These are phyloP conservation scores for Neonectria punicea DNA, from an alignment of 2,329 filamentous ascomycete species.

Conservation along the genomic window DNA sequence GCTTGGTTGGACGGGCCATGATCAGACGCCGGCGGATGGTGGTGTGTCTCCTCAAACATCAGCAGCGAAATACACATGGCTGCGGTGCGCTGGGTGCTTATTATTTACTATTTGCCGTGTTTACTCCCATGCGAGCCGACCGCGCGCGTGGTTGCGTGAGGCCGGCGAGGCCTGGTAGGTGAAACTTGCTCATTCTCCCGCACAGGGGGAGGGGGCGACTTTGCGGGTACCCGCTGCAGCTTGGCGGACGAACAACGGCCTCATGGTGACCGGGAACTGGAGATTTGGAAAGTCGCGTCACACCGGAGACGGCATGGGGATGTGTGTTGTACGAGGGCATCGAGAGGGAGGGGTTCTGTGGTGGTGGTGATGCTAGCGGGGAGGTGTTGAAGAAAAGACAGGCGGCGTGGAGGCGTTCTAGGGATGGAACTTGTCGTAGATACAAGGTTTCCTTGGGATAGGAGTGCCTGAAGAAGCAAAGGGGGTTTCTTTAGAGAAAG, in stretches of 20 bases:
- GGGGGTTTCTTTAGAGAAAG: no score
- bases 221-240: background rate
- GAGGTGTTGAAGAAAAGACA: background rate
- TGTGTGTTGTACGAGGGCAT: background rate
- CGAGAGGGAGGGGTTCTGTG: background rate
- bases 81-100: background rate
- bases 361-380: background rate
- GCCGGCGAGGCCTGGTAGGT: background rate
- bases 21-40: background rate
- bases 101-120: background rate
- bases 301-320: background rate
- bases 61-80: background rate
- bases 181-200: constrained; percentile 50
- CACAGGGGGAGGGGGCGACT: constrained; percentile 20
- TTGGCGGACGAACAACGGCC: background rate
- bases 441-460: background rate
- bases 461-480: background rate
- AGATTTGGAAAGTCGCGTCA: background rate
- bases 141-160: constrained; percentile 2
- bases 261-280: background rate
- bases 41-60: background rate
- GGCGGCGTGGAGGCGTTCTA: background rate
- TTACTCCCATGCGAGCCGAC: background rate
- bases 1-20: constrained; percentile 26
- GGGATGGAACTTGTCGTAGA: background rate